These are phyloP conservation scores for Endothia cerciana DNA, from an alignment of 2,329 filamentous ascomycete species.

Conservation along the genomic window DNA sequence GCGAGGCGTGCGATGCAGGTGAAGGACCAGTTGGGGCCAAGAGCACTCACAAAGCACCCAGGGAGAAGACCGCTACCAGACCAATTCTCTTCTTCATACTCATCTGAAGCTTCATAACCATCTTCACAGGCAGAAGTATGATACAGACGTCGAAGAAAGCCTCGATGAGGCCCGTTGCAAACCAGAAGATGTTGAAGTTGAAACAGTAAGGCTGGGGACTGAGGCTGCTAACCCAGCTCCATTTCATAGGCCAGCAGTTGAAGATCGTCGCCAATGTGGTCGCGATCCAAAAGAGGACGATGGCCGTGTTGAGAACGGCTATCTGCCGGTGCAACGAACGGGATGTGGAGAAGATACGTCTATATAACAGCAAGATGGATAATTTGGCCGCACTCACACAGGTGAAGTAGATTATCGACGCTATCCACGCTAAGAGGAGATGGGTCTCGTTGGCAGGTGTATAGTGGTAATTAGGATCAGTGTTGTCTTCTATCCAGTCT, in stretches of 20 bases:
- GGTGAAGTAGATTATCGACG: slow-evolving; percentile 38
- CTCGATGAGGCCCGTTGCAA: slow-evolving; percentile 8
- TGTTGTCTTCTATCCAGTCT: slow-evolving; percentile 18
- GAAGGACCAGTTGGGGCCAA: too few species aligned
- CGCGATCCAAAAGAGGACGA: slow-evolving; percentile 33
- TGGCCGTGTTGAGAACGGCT: slow-evolving; percentile 25
- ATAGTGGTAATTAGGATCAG: slow-evolving; percentile 23
- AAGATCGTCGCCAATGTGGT: slow-evolving; percentile 30
- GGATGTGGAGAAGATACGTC: slow-evolving; percentile 37
- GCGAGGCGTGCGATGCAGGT: not conserved
- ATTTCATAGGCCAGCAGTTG: slow-evolving; percentile 34
- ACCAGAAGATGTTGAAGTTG: slow-evolving; percentile 36
- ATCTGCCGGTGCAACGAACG: slow-evolving; percentile 34
- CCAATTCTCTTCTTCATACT: slow-evolving; percentile 11
- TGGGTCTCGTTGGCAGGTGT: slow-evolving; percentile 21
- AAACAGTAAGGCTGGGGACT: slow-evolving; percentile 34
- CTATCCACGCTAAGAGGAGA: slow-evolving; percentile 30
- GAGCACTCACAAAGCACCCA: not conserved
- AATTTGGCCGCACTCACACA: slow-evolving; percentile 37
- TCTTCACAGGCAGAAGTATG: slow-evolving; percentile 10
- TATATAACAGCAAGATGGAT: slow-evolving; percentile 39
- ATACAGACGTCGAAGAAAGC: slow-evolving; percentile 18
- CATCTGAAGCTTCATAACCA: slow-evolving; percentile 16
- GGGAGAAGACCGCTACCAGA: not conserved
- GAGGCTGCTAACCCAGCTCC: slow-evolving; percentile 29